phyloP scores from a whole-genome alignment of 805 yeast genomes.

The Trichomonascus vanleenenianus region DNA sequence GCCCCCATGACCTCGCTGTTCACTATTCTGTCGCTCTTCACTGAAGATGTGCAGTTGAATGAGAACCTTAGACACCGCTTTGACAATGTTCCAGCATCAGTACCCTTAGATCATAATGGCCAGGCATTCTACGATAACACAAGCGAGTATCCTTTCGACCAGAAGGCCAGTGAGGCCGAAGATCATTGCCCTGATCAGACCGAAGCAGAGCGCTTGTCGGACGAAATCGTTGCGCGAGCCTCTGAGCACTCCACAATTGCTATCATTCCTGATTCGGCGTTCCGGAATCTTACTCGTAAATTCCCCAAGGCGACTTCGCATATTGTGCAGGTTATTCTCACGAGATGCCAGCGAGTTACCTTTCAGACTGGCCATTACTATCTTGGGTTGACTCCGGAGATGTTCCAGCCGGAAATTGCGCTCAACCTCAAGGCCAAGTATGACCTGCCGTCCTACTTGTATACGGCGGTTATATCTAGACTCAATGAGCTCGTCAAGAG shows the following conservation, averaged over 20 bases:
- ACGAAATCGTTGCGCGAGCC: slow-evolving; percentile 64
- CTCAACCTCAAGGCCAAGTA: slow-evolving; percentile 44
- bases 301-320: slow-evolving; percentile 90
- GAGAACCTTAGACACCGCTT: slow-evolving; percentile 9
- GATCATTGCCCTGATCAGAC: not conserved
- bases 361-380: slow-evolving; percentile 85
- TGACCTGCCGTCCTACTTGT: slow-evolving; percentile 57
- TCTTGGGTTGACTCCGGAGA: slow-evolving; percentile 74
- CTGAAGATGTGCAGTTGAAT: slow-evolving; percentile 33
- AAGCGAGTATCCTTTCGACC: not conserved
- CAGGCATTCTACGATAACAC: not conserved
- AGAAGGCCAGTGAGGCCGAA: not conserved
- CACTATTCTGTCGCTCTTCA: slow-evolving; percentile 69
- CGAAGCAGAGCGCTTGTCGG: slow-evolving; percentile 2
- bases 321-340: slow-evolving; percentile 85
- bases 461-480: slow-evolving; percentile 46
- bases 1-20: slow-evolving; percentile 79
- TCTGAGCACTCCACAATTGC: slow-evolving; percentile 75
- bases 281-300: slow-evolving; percentile 57
- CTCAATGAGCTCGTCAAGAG: slow-evolving; percentile 23
- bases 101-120: not conserved
- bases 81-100: not conserved
- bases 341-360: slow-evolving; percentile 82
- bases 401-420: slow-evolving; percentile 64
- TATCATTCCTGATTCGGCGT: slow-evolving; percentile 81